These are phyloP conservation scores for Metschnikowia arizonensis DNA, from an alignment of 805 yeast species.

Conservation along the genomic window DNA sequence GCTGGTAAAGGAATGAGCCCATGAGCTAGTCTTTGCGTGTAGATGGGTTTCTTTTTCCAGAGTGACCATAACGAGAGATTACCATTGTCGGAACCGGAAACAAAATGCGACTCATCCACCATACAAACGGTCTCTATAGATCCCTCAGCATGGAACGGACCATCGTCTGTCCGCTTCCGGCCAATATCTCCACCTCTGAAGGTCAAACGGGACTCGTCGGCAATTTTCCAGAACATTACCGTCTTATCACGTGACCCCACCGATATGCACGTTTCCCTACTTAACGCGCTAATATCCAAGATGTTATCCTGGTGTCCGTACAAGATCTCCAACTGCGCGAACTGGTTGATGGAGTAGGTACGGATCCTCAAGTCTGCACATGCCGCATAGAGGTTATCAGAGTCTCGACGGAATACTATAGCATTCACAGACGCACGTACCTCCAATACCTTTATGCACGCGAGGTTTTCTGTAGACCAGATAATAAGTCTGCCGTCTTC, in stretches of 20 bases:
- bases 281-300: constrained; percentile 73
- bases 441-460: constrained; percentile 73
- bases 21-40: constrained; percentile 66
- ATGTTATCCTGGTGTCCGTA: constrained; percentile 96
- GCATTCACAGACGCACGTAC: constrained; percentile 73
- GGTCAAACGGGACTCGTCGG: constrained; percentile 91
- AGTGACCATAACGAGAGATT: constrained; percentile 85
- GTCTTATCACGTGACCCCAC: constrained; percentile 95
- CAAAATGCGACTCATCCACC: constrained; percentile 89
- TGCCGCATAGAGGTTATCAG: constrained; percentile 86
- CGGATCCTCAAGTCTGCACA: constrained; percentile 90
- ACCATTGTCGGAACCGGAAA: constrained; percentile 96
- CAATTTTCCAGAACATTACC: constrained; percentile 93
- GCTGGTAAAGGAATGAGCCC: constrained; percentile 55
- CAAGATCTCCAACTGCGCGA: constrained; percentile 82
- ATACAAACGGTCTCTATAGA: constrained; percentile 84
- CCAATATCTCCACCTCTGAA: constrained; percentile 82
- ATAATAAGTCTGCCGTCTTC: constrained; percentile 73
- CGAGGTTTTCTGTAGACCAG: constrained; percentile 78
- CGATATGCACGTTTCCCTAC: constrained; percentile 87
- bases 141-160: constrained; percentile 59
- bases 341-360: constrained; percentile 79
- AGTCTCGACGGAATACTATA: constrained; percentile 69
- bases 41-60: constrained; percentile 84
- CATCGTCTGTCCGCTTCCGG: constrained; percentile 22